Evolutionary conservation across 495 filamentous ascomycete species (phyloP).

Genomic region (Haplographium delicatum): DNA sequence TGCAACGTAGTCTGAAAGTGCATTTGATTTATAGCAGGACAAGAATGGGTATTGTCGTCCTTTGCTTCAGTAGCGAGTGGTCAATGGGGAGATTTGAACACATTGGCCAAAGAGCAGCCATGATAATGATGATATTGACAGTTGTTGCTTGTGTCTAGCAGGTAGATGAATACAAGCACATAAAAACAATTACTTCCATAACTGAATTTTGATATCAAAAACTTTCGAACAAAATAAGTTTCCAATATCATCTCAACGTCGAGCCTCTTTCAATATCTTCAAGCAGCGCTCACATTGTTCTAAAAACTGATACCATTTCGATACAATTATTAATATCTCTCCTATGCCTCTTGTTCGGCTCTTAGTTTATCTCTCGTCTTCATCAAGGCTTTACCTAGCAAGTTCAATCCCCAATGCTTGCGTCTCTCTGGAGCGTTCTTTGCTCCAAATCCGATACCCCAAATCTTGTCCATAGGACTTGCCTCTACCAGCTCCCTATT

Average conservation of each 20-base stretch:
- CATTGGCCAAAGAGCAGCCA: neutral
- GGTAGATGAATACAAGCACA: conserved; percentile 1
- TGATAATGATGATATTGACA: neutral
- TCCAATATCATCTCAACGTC: too few relatives aligned
- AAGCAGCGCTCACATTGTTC: neutral
- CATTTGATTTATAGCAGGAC: conserved; percentile 16
- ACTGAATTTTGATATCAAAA: neutral
- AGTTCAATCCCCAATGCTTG: conserved; percentile 58
- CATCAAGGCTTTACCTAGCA: conserved; percentile 49
- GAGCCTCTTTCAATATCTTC: neutral
- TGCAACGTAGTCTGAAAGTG: conserved; percentile 5
- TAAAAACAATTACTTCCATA: neutral
- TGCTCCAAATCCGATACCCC: conserved; percentile 59
- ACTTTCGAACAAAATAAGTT: too few relatives aligned
- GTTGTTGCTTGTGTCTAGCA: neutral
- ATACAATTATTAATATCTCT: neutral
- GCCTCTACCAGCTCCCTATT: conserved; percentile 60
- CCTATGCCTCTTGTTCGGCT: conserved; percentile 8
- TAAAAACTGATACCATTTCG: neutral
- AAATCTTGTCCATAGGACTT: conserved; percentile 55
- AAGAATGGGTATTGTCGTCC: conserved; percentile 10
- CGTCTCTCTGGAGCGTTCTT: conserved; percentile 42
- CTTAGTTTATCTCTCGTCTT: conserved; percentile 17
- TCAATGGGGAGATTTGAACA: neutral
- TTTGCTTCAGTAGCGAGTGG: neutral